These are phyloP conservation scores for Hypoxylon sp. DNA, from an alignment of 2,329 filamentous ascomycete genomes.

Conservation along the genomic window DNA sequence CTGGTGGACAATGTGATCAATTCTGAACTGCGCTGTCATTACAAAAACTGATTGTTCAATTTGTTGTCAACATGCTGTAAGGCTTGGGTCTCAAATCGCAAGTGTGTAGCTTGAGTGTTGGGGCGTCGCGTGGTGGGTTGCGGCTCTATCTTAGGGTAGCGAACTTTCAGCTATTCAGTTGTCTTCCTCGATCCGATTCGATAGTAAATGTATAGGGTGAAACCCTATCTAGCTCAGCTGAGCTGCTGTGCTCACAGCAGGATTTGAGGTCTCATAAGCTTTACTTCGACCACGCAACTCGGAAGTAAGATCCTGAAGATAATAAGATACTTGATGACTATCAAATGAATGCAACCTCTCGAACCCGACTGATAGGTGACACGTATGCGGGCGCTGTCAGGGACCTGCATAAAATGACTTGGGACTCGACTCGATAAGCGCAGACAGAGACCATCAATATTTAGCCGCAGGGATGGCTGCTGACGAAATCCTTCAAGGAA, in stretches of 20 bases:
- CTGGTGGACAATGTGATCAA: not conserved
- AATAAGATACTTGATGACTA: slow-evolving; percentile 12
- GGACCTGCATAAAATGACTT: slow-evolving; percentile 35
- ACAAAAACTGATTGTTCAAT: not conserved
- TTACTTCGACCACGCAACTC: not conserved
- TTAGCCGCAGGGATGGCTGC: slow-evolving; percentile 37
- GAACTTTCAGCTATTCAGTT: not conserved
- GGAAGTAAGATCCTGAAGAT: slow-evolving; percentile 8
- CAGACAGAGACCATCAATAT: slow-evolving; percentile 24
- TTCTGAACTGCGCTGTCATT: not conserved
- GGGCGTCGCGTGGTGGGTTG: not conserved
- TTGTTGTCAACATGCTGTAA: not conserved
- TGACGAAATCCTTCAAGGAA: slow-evolving; percentile 22
- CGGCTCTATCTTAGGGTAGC: not conserved
- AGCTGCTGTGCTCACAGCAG: slow-evolving; percentile 1
- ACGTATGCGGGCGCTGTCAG: slow-evolving; percentile 28
- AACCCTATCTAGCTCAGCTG: not conserved
- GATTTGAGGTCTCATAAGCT: not conserved
- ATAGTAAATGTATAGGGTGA: not conserved
- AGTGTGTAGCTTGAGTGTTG: not conserved
- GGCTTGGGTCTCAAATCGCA: not conserved
- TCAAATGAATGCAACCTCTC: slow-evolving; percentile 16
- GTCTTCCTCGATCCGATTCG: not conserved
- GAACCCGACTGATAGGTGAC: slow-evolving; percentile 30
- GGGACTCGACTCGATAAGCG: slow-evolving; percentile 20